Evolutionary conservation across 176 grass and related monocot species (phyloP).

Genomic region (Urochloa ruziziensis): DNA sequence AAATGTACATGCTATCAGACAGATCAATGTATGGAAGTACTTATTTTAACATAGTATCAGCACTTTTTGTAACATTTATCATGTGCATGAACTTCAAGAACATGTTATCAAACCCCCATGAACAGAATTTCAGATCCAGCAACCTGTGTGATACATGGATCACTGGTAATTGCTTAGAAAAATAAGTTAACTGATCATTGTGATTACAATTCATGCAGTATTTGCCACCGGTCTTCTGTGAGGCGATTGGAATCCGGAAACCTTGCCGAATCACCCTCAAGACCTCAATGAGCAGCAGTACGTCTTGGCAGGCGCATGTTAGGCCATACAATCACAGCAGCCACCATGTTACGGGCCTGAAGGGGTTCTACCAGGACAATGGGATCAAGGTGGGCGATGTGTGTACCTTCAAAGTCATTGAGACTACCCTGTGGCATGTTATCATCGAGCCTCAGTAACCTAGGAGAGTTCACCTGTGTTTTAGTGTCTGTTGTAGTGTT

Average conservation of each 20-base stretch:
- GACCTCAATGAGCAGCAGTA: background rate
- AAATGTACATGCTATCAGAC: background rate
- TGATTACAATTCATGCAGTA: background rate
- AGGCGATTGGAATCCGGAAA: background rate
- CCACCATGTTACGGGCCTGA: background rate
- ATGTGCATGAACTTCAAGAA: background rate
- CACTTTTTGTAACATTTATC: background rate
- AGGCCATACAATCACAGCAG: background rate
- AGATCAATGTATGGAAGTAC: background rate
- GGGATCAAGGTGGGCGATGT: background rate
- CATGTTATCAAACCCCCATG: background rate
- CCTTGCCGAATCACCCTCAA: background rate
- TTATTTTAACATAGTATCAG: background rate
- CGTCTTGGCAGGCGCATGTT: background rate
- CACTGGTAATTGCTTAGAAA: background rate
- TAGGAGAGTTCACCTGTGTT: background rate
- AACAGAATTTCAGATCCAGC: background rate
- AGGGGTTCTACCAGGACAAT: conserved; percentile 10
- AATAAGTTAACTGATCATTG: background rate
- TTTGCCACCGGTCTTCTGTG: background rate
- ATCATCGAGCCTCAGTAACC: background rate
- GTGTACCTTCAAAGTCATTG: background rate
- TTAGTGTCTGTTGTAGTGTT: background rate
- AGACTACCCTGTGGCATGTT: background rate
- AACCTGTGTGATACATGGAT: background rate